Conservation (phyloP, 2,329 filamentous ascomycete genomes). For the Colletotrichum cereale region DNA sequence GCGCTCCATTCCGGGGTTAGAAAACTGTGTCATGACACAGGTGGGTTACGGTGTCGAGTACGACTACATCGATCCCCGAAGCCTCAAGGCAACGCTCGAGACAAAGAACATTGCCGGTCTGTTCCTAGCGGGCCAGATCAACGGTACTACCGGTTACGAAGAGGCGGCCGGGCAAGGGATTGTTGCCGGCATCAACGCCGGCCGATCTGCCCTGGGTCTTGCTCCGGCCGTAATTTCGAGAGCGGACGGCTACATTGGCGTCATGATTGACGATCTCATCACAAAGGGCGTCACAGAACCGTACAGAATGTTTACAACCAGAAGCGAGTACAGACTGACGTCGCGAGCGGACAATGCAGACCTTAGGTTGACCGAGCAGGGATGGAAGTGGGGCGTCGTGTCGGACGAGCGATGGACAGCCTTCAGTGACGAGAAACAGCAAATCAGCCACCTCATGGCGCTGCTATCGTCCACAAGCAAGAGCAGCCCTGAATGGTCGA, state of each 20-base stretch:
- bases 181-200: slow-evolving; percentile 93
- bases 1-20: slow-evolving; percentile 88
- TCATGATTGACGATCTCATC: slow-evolving; percentile 98
- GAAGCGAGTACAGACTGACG: slow-evolving; percentile 95
- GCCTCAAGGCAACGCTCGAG: slow-evolving; percentile 88
- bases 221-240: slow-evolving; percentile 77
- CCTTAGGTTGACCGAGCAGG: slow-evolving; percentile 83
- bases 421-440: slow-evolving; percentile 73
- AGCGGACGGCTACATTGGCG: slow-evolving; percentile 94
- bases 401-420: slow-evolving; percentile 81
- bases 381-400: slow-evolving; percentile 81
- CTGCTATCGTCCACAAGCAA: slow-evolving; percentile 70
- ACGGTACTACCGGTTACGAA: slow-evolving; percentile 98
- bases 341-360: slow-evolving; percentile 96
- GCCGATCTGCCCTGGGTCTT: slow-evolving; percentile 78
- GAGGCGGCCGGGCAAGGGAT: slow-evolving; percentile 96
- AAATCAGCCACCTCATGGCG: slow-evolving; percentile 75
- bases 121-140: slow-evolving; percentile 96
- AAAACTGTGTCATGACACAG: slow-evolving; percentile 91
- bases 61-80: slow-evolving; percentile 95
- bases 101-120: slow-evolving; percentile 92
- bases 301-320: slow-evolving; percentile 97
- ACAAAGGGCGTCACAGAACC: slow-evolving; percentile 98
- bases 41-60: slow-evolving; percentile 98
- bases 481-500: slow-evolving; percentile 75